Percentiles rank a stretch among this genome's conserved stretches.
phyloP scores from a whole-genome alignment of 148 eudicot genomes.

The Diospyros lotus region DNA sequence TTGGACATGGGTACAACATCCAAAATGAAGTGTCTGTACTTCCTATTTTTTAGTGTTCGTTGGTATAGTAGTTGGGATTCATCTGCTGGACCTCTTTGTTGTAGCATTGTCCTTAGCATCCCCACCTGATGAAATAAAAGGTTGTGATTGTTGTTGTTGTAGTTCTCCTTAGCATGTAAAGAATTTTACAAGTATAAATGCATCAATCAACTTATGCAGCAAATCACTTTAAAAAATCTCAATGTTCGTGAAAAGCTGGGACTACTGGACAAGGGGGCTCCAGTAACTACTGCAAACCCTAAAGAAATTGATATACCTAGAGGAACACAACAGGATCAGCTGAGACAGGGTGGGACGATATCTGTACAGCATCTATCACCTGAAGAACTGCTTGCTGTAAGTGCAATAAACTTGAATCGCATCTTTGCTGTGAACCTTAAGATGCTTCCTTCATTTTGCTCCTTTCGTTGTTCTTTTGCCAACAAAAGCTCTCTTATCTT shows the following conservation, averaged over 20 bases:
- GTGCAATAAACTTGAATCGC: constrained; percentile 31
- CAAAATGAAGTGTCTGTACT: too few relatives aligned
- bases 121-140: too few relatives aligned
- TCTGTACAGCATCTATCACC: constrained; percentile 48
- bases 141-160: neutral
- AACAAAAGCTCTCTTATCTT: neutral
- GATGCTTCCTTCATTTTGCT: neutral
- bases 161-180: constrained; percentile 1
- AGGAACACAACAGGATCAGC: constrained; percentile 21
- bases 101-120: too few relatives aligned
- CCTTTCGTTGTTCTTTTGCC: neutral
- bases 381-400: constrained; percentile 54
- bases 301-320: constrained; percentile 21
- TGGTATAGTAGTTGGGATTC: too few relatives aligned
- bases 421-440: neutral
- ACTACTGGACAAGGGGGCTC: constrained; percentile 35
- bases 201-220: constrained; percentile 39
- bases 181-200: neutral
- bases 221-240: constrained; percentile 54
- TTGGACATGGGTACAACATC: too few relatives aligned
- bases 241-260: constrained; percentile 56
- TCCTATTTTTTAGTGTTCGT: too few relatives aligned
- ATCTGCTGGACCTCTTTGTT: too few relatives aligned
- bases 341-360: constrained; percentile 25
- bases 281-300: constrained; percentile 17